Percentiles rank a stretch among this genome's conserved stretches.
Evolutionary conservation across 148 eudicot genomes (phyloP).

Genomic region (Polygonum maritimum): DNA sequence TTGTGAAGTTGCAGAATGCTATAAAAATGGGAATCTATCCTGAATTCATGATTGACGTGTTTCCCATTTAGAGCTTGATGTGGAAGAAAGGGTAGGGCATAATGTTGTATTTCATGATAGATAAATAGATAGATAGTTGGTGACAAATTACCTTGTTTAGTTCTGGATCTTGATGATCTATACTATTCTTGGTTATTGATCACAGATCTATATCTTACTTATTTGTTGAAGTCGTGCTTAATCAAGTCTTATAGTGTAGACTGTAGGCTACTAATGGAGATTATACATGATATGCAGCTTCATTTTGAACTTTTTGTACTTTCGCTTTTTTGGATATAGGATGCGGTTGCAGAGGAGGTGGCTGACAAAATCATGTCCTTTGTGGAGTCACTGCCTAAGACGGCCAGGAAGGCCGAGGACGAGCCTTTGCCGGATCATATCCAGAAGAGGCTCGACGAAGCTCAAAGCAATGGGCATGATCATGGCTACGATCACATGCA

Average conservation of each 20-base stretch:
- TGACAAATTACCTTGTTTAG: not conserved
- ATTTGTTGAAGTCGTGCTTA: not conserved
- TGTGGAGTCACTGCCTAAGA: constrained; percentile 60
- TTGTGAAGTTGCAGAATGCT: not conserved
- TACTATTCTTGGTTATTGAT: not conserved
- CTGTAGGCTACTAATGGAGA: not conserved
- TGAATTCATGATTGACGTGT: not conserved
- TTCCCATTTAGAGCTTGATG: not conserved
- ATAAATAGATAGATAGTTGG: not conserved
- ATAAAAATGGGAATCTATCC: not conserved
- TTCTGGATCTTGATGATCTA: too few relatives aligned
- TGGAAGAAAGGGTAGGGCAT: not conserved
- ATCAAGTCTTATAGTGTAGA: not conserved
- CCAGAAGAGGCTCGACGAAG: constrained; percentile 43
- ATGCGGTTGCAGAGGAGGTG: constrained; percentile 51
- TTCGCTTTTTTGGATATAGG: constrained; percentile 23
- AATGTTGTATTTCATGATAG: too few relatives aligned
- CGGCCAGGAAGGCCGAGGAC: constrained; percentile 33
- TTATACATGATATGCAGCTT: not conserved
- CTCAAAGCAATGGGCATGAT: constrained; percentile 23
- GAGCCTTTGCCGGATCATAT: constrained; percentile 62
- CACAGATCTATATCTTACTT: too few relatives aligned
- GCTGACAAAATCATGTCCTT: constrained; percentile 54
- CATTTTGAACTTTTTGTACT: not conserved
- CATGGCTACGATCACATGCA: constrained; percentile 18